Evolutionary conservation across 192 early-diverging fungal genomes (phyloP), one percentile per base, ranked within the genome.

Genomic region (Neocallimastix lanati): DNA sequence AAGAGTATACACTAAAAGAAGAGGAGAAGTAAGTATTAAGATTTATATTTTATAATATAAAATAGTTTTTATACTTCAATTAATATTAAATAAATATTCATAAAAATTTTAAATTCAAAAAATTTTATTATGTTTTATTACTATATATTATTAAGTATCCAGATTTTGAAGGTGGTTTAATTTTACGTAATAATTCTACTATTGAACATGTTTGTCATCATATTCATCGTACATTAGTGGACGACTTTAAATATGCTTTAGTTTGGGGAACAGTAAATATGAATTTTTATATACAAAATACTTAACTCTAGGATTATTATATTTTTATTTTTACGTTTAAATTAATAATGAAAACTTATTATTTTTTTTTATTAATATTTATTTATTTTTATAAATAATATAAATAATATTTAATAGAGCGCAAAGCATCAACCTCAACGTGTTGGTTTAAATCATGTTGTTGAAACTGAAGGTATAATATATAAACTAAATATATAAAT

Each of bases 341-440:
- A n/a, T n/a, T n/a, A n/a, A n/a, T n/a, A n/a, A n/a, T n/a, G n/a
- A n/a, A n/a, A 50, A 38, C 13, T 38, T 38, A 38, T 38, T 2
- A 29, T 78, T 28, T 29, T 28, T 30, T 29, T 77, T 16, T 21
- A 29, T 81, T 83, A 4, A 38, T 37, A 76, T 84, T 28, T 58
- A 28, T 15, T 6, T 29, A 12, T 18, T n/a, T 58, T 16, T 13
- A 13, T 30, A 25, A 29, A 5, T 28, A 9, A 77, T 21, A 6
- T 12, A 79, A 9, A 36, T 29, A 40, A 38, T 78, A n/a, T 28
- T 78, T 28, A 58, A 83, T 78, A 95, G 95, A 30, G 90, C 87
- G 67, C 97, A 78, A 99, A 99, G 83, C 96, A 99, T 86, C 95
- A 92, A 82, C 97, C 97, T 29, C 97, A 99, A 84, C 91, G 94